A percentile compares a stretch with the other conserved stretches of the same genome.
These are phyloP conservation scores for Pythium angustatum DNA, from an alignment of 352 stramenopile genomes.

Conservation along the genomic window DNA sequence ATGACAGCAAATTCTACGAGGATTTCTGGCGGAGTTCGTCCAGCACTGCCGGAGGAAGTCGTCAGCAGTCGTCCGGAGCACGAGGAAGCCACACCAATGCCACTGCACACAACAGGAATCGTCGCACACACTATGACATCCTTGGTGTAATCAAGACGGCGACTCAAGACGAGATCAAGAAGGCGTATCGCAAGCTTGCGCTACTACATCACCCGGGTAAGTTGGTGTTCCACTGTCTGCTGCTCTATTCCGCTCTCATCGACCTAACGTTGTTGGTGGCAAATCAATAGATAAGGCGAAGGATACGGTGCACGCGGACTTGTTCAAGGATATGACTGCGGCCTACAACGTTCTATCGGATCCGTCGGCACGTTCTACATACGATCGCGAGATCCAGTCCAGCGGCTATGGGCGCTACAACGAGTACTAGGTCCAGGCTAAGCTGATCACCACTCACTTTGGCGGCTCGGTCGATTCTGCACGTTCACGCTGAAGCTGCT, in stretches of 20 bases:
- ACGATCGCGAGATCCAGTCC: slow-evolving; percentile 74
- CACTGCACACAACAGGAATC: slow-evolving; percentile 9
- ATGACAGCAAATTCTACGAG: slow-evolving; percentile 54
- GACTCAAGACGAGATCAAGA: slow-evolving; percentile 80
- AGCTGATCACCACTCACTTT: slow-evolving; percentile 5
- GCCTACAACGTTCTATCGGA: slow-evolving; percentile 86
- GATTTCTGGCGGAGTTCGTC: slow-evolving; percentile 40
- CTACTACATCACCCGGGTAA: slow-evolving; percentile 86
- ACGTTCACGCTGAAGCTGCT: slow-evolving; percentile 39
- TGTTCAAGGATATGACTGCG: slow-evolving; percentile 88
- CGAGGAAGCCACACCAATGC: background rate
- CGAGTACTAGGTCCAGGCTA: slow-evolving; percentile 27
- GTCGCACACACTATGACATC: slow-evolving; percentile 80
- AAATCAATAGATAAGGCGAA: slow-evolving; percentile 71
- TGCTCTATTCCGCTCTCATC: background rate
- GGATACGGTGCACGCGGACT: slow-evolving; percentile 48
- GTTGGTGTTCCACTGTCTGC: background rate
- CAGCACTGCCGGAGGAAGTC: slow-evolving; percentile 17
- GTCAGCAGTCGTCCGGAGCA: slow-evolving; percentile 30
- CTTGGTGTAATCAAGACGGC: slow-evolving; percentile 60
- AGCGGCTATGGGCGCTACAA: slow-evolving; percentile 58
- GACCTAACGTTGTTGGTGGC: background rate
- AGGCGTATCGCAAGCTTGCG: slow-evolving; percentile 88
- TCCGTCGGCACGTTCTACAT: slow-evolving; percentile 46
- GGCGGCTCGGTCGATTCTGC: background rate